phyloP scores from a whole-genome alignment of 2,329 filamentous ascomycete genomes.

The Paramyrothecium sp. region DNA sequence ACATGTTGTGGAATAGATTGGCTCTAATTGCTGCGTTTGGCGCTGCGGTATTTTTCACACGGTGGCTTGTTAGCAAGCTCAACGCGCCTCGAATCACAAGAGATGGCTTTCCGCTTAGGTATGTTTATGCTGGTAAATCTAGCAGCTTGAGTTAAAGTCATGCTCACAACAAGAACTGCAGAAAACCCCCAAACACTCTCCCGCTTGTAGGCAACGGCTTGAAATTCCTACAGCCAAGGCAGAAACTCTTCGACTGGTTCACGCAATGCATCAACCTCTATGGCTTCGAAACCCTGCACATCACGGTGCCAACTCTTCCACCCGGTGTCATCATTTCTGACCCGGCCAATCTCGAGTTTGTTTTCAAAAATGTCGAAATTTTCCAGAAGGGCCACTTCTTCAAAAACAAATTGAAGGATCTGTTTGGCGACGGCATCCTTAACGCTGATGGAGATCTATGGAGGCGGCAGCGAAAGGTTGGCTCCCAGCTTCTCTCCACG shows the following conservation, averaged over 20 bases:
- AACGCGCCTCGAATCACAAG: slow-evolving; percentile 6
- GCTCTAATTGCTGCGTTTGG: background rate
- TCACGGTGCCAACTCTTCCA: slow-evolving; percentile 60
- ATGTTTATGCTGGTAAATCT: background rate
- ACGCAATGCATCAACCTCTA: slow-evolving; percentile 51
- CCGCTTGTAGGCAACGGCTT: slow-evolving; percentile 59
- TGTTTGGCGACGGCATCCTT: slow-evolving; percentile 5
- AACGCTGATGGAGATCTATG: slow-evolving; percentile 4
- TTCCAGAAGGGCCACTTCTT: slow-evolving; percentile 6
- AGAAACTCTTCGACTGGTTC: slow-evolving; percentile 61
- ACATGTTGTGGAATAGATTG: background rate
- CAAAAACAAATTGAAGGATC: background rate
- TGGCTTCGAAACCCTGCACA: slow-evolving; percentile 58
- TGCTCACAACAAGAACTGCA: slow-evolving; percentile 12
- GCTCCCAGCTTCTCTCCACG: background rate
- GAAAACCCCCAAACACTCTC: slow-evolving; percentile 43
- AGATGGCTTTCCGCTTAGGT: slow-evolving; percentile 5
- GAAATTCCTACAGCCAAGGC: slow-evolving; percentile 55
- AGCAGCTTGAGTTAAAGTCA: background rate
- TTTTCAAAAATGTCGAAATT: slow-evolving; percentile 33
- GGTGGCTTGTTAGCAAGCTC: background rate
- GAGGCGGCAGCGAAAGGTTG: slow-evolving; percentile 1
- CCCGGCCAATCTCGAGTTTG: slow-evolving; percentile 57
- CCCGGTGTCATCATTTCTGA: slow-evolving; percentile 61
- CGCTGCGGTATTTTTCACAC: background rate